Percentiles rank a stretch among this genome's conserved stretches.
Evolutionary conservation across 1,139 yeast species (phyloP).

Genomic region (Pichia sp.): DNA sequence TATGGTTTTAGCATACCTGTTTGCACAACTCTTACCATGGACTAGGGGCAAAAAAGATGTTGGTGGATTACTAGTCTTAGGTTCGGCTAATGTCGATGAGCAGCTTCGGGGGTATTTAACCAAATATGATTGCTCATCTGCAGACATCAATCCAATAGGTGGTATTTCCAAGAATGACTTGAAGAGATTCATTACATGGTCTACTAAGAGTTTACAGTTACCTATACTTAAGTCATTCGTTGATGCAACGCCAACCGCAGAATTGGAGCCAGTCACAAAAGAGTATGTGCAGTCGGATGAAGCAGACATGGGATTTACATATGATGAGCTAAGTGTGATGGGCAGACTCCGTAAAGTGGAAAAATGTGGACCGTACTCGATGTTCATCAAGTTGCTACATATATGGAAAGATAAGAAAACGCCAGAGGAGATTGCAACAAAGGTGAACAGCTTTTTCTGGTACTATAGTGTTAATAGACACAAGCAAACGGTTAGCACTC

Average conservation of each 20-base stretch:
- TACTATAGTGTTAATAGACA: constrained; percentile 93
- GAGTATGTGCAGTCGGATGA: constrained; percentile 94
- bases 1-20: constrained; percentile 88
- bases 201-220: constrained; percentile 60
- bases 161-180: constrained; percentile 93
- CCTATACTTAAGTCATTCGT: constrained; percentile 77
- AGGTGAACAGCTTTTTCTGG: constrained; percentile 88
- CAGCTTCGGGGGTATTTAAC: constrained; percentile 92
- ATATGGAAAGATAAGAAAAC: constrained; percentile 85
- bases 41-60: constrained; percentile 61
- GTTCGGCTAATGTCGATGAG: constrained; percentile 98
- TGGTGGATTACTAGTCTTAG: constrained; percentile 83
- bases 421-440: constrained; percentile 82
- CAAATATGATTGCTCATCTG: constrained; percentile 94
- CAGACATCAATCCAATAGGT: constrained; percentile 96
- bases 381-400: constrained; percentile 85
- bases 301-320: constrained; percentile 96
- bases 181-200: constrained; percentile 79
- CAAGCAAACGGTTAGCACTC: constrained; percentile 94
- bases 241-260: constrained; percentile 95
- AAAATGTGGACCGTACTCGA: constrained; percentile 92
- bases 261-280: constrained; percentile 90
- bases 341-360: constrained; percentile 91
- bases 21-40: constrained; percentile 96
- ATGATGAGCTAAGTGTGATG: constrained; percentile 85